These are phyloP conservation scores for Dimocarpus longan DNA, from an alignment of 345 rosid species.

Conservation along the genomic window DNA sequence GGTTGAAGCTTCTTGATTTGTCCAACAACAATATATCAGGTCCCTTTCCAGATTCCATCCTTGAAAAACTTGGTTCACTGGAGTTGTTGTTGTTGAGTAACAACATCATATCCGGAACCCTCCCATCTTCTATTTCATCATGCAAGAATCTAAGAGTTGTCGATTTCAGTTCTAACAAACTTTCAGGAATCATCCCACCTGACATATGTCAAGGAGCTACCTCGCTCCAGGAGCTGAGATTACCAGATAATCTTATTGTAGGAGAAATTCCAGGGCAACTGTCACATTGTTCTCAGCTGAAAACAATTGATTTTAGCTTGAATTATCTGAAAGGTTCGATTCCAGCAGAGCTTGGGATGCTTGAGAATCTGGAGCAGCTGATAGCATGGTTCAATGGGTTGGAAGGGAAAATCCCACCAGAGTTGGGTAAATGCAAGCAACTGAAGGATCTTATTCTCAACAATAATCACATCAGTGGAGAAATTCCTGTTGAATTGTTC, in stretches of 20 bases:
- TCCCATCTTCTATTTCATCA: slow-evolving; percentile 67
- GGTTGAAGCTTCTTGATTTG: slow-evolving; percentile 69
- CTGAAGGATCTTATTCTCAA: slow-evolving; percentile 85
- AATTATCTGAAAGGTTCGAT: slow-evolving; percentile 85
- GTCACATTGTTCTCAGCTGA: slow-evolving; percentile 79
- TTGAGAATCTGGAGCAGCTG: slow-evolving; percentile 80
- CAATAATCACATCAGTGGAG: slow-evolving; percentile 78
- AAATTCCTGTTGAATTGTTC: slow-evolving; percentile 76
- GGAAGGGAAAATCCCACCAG: slow-evolving; percentile 78
- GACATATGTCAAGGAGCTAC: slow-evolving; percentile 87
- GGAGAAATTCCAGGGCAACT: slow-evolving; percentile 76
- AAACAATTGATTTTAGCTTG: slow-evolving; percentile 76
- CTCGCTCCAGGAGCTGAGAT: slow-evolving; percentile 72
- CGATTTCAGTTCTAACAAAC: slow-evolving; percentile 80
- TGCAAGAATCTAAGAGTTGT: slow-evolving; percentile 64
- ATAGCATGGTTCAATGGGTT: slow-evolving; percentile 89
- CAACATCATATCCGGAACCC: slow-evolving; percentile 70
- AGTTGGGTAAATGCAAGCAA: slow-evolving; percentile 69
- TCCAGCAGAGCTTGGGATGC: slow-evolving; percentile 76
- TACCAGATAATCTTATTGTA: slow-evolving; percentile 73
- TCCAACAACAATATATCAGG: slow-evolving; percentile 91
- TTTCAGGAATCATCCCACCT: slow-evolving; percentile 72
- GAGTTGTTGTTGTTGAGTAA: slow-evolving; percentile 68
- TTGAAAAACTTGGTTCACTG: slow-evolving; percentile 54
- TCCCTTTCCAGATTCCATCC: slow-evolving; percentile 63